Evolutionary conservation across 495 filamentous ascomycete species (phyloP), one percentile per base, ranked within the genome.

Genomic region (Penicillium subrubescens): DNA sequence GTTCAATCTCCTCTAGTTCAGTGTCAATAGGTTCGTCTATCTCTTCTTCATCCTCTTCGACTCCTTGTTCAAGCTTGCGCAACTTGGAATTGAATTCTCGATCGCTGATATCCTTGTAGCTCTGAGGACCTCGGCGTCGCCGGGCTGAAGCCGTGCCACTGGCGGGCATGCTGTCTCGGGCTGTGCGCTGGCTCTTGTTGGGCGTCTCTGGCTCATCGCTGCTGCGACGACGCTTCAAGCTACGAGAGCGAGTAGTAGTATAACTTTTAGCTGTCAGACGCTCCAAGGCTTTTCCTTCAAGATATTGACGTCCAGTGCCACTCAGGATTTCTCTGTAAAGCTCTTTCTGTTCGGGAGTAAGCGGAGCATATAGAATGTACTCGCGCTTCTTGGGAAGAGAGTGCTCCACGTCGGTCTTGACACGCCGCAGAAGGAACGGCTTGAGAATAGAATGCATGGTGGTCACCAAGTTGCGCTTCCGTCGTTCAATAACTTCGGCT

Each of bases 321-420:
- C 92, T 89, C 46, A 87, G 85, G 60, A 97, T 92, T 27, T 88
- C 92, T 48, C 92, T 89, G 71, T 99, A 98, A 8, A 98, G 80
- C 59, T 97, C 95, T 34, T 92, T 90, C 69, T 99, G 95, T 60
- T 90, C 90, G 17, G 88, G 80, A 0, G 92, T 96, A 66, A 99
- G 84, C 0, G 94, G 95, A 5, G 95, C 94, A 63, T 91, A 98
- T 7, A 99, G 77, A 21, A 99, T 89, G 71, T 99, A 99, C 74
- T 99, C 95, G 37, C 95, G 87, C 79, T 99, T 99, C 76, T 92
- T 93, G 0, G 95, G 95, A n/a, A 99, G 77, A 54, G 89, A 84
- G 21, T 86, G 88, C 71, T 96, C 93, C 2, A 99, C 95, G 74
- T 99, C 95, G 1, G 92, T 88, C 77, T 99, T 99, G 60, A 98